Percentiles rank a stretch among this genome's conserved stretches.
Conservation (phyloP, 176 grass and related monocot genomes). For the Zea luxurians region DNA sequence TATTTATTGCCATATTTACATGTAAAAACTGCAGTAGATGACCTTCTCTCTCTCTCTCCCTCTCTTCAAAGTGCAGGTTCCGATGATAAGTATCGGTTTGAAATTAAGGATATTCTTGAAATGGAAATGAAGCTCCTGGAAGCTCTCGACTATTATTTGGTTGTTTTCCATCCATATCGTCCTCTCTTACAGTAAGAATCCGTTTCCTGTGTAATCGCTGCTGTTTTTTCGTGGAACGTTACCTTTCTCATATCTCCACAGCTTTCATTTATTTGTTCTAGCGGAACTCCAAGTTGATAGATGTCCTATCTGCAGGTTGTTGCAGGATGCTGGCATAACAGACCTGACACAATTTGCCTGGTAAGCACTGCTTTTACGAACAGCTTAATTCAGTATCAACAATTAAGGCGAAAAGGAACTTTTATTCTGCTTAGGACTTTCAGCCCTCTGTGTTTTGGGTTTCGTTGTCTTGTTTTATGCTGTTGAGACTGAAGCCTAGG, state of each 20-base stretch:
- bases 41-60: not conserved
- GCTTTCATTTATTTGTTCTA: not conserved
- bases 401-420: not conserved
- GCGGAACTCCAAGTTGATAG: slow-evolving; percentile 17
- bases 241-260: not conserved
- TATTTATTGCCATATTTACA: slow-evolving; percentile 6
- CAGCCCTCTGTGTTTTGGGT: not conserved
- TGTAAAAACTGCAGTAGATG: slow-evolving; percentile 25
- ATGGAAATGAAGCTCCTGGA: slow-evolving; percentile 99
- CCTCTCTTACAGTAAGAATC: slow-evolving; percentile 88
- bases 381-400: slow-evolving; percentile 1
- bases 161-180: slow-evolving; percentile 93
- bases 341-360: slow-evolving; percentile 85
- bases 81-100: slow-evolving; percentile 93
- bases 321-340: slow-evolving; percentile 90
- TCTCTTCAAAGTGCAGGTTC: slow-evolving; percentile 34
- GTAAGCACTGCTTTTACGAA: slow-evolving; percentile 42
- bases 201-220: slow-evolving; percentile 8
- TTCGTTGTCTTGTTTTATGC: not conserved
- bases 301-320: slow-evolving; percentile 59
- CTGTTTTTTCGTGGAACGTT: not conserved
- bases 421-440: not conserved
- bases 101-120: slow-evolving; percentile 99
- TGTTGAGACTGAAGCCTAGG: not conserved
- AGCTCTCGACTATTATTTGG: slow-evolving; percentile 95